Evolutionary conservation across 225 moss, liverwort and hornwort genomes (phyloP), one percentile per base, ranked within the genome.

Genomic region (Anthoceros angustus): DNA sequence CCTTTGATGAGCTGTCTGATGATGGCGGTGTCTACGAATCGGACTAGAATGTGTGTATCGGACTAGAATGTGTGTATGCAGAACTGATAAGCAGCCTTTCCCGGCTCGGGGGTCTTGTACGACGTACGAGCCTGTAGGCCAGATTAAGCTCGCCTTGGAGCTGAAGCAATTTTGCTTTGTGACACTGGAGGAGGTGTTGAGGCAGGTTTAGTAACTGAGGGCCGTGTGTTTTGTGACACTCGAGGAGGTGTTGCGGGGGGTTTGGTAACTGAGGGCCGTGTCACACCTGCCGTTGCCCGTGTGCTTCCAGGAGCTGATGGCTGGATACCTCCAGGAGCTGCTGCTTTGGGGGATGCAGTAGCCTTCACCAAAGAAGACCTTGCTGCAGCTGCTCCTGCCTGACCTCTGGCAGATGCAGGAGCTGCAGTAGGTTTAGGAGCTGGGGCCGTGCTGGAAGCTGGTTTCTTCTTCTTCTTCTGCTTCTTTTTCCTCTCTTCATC

Each of bases 1-100:
- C 84, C 26, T 84, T 84, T 64, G 84, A 87, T 67, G 80, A 87
- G 66, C 50, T 74, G 41, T 80, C 84, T 73, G 82, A 87, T 43
- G 82, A 76, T 50, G 86, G 80, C 20, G 80, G 67, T 23, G 80
- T 74, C 65, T 76, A 84, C 21, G 84, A 78, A 39, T 78, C 78
- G 67, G 68, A 78, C 4, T 84, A 76, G 76, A 72, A 9, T 65
- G 72, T 46, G 5, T 60, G 40, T 25, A 18, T 2, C 78, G 67
- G 68, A 78, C 4, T 84, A 76, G 76, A 72, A 9, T 65, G 72
- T 46, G 5, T 60, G 40, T 25, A 18, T 2, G 21, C 68, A 18
- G 23, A 23, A 23, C n/a, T 55, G 12, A 23, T 23, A 18, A 9
- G 55, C 18, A 55, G n/a, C 23, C n/a, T 55, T 20, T 18, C 8